Percentiles rank a stretch among this genome's conserved stretches.
phyloP scores from a whole-genome alignment of 345 rosid genomes.

The Corchorus capsularis region DNA sequence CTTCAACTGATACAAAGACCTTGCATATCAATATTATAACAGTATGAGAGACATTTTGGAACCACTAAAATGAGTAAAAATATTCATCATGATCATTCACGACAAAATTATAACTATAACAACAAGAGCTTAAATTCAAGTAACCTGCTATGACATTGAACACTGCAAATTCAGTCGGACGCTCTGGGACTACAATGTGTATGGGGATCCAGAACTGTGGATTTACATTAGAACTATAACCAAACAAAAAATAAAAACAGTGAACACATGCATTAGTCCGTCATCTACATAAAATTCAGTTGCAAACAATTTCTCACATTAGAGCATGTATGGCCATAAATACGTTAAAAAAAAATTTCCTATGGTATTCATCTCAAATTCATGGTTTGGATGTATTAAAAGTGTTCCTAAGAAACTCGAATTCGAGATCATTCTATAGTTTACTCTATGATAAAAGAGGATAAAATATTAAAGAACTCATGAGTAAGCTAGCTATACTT shows the following conservation, averaged over 20 bases:
- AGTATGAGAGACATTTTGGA: too few relatives aligned
- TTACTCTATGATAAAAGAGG: neutral
- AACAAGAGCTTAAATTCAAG: conserved; percentile 14
- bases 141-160: conserved; percentile 96
- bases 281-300: too few relatives aligned
- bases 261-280: conserved; percentile 2
- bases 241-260: neutral
- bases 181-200: conserved; percentile 91
- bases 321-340: neutral
- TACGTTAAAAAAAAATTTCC: neutral
- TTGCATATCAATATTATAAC: neutral
- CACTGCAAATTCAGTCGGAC: conserved; percentile 90
- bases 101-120: neutral
- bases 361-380: neutral
- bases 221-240: conserved; percentile 78
- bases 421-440: neutral
- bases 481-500: neutral
- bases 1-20: neutral
- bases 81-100: neutral
- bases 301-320: too few relatives aligned
- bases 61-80: neutral
- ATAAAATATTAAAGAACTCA: neutral
- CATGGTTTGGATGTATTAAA: too few relatives aligned
- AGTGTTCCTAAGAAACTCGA: neutral
- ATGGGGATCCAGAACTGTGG: conserved; percentile 98